Base-by-base conservation (phyloP, 2,329 filamentous ascomycete species). In the Cladosporium sp. region DNA sequence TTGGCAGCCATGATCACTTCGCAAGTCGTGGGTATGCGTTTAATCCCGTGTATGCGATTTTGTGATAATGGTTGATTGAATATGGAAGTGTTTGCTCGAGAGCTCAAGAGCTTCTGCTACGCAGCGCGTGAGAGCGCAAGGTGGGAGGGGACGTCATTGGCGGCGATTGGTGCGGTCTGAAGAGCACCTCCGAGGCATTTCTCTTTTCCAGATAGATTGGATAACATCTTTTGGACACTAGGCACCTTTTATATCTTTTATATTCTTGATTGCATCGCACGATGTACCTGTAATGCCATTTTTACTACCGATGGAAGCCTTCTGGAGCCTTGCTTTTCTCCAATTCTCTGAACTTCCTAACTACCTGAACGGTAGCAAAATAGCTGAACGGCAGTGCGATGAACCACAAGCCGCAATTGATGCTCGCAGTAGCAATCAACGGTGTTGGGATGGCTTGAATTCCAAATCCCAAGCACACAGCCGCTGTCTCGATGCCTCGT, bases 341-440 rank as follows among this genome's bases (percentile, higher is more conserved):
- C 26, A 55, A 29, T 28, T 63, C 61, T 6, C 33, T 63, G 61
- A 63, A 63, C 61, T 56, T 63, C 61, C 35, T 29, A 26, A 63
- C 61, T 33, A 63, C 61, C 61, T 63, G 61, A 14, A 55, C 50
- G 8, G 61, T 63, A 31, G 61, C 61, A 14, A 56, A 63, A 26
- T 63, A 63, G 37, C 61, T 63, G 18, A 63, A 63, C 2, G 61
- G 61, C 50, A 63, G 29, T 31, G 49, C 61, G n/a, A 63, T 55
- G 35, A 63, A 63, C 61, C 61, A 63, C 1, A 63, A 33, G 5
- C 61, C 61, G 26, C 61, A 63, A 14, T 63, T 63, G 35, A 63
- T 63, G 12, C 61, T 63, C 26, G 61, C 61, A 44, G 61, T 63
- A 4, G 61, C 61, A 11, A 63, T 63, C 18, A 63, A 26, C 1